phyloP scores from a whole-genome alignment of 345 rosid species.

The sweet orange (Citrus sinensis) region DNA sequence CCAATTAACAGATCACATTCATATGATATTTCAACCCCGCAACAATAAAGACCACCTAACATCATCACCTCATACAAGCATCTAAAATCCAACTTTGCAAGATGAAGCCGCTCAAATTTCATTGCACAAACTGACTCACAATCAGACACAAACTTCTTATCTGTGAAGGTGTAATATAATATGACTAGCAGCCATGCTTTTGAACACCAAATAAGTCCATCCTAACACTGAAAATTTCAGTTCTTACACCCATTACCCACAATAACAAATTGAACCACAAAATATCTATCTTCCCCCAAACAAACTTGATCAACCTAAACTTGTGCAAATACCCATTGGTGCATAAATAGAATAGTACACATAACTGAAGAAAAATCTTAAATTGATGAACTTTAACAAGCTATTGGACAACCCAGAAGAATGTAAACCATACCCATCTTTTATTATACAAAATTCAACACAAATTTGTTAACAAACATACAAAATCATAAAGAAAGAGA shows the following conservation, averaged over 20 bases:
- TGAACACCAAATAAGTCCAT: background rate
- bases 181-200: background rate
- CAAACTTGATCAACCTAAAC: background rate
- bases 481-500: background rate
- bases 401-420: background rate
- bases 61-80: constrained; percentile 2
- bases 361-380: background rate
- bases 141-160: background rate
- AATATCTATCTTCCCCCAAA: background rate
- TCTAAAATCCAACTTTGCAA: background rate
- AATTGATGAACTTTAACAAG: background rate
- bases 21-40: background rate
- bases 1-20: background rate
- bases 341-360: background rate
- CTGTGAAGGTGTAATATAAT: background rate
- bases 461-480: background rate
- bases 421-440: background rate
- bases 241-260: background rate
- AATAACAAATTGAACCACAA: background rate
- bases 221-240: background rate
- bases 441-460: background rate
- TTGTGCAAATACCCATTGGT: background rate
- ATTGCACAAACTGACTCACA: background rate
- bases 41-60: background rate
- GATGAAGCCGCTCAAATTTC: background rate